Conservation (phyloP, 1,284 basidiomycete genomes). For the Mycosarcoma maydis region DNA sequence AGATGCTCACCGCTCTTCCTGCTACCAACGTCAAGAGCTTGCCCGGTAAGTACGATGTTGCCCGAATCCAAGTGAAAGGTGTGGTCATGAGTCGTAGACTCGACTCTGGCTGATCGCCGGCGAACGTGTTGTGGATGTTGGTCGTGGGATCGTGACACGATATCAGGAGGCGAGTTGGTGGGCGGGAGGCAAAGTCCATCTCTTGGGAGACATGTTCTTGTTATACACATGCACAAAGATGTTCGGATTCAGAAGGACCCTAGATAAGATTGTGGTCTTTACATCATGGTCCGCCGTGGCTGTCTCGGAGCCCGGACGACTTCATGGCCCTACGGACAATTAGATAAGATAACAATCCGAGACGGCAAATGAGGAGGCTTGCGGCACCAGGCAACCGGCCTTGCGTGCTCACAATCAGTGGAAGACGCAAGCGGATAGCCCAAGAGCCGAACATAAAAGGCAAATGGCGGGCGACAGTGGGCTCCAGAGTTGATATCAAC, state of each 20-base stretch:
- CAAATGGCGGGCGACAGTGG: background rate
- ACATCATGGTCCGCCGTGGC: too few species aligned
- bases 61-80: background rate
- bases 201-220: too few species aligned
- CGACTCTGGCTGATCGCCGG: too few species aligned
- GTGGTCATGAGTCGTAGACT: background rate
- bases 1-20: slow-evolving; percentile 46
- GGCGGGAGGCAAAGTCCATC: too few species aligned
- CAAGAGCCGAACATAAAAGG: background rate
- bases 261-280: slow-evolving; percentile 36
- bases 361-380: background rate
- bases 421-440: background rate
- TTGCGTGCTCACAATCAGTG: slow-evolving; percentile 3
- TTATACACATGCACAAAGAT: background rate
- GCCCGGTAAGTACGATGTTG: slow-evolving; percentile 35
- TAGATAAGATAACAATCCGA: slow-evolving; percentile 6
- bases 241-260: slow-evolving; percentile 13
- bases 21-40: slow-evolving; percentile 51
- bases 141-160: too few species aligned
- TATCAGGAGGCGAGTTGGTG: too few species aligned
- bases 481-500: slow-evolving; percentile 11
- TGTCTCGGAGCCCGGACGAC: too few species aligned
- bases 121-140: too few species aligned
- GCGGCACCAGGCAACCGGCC: background rate
- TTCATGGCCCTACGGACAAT: too few species aligned